These are phyloP conservation scores for Laguncularia racemosa DNA, from an alignment of 345 rosid genomes.

Conservation along the genomic window DNA sequence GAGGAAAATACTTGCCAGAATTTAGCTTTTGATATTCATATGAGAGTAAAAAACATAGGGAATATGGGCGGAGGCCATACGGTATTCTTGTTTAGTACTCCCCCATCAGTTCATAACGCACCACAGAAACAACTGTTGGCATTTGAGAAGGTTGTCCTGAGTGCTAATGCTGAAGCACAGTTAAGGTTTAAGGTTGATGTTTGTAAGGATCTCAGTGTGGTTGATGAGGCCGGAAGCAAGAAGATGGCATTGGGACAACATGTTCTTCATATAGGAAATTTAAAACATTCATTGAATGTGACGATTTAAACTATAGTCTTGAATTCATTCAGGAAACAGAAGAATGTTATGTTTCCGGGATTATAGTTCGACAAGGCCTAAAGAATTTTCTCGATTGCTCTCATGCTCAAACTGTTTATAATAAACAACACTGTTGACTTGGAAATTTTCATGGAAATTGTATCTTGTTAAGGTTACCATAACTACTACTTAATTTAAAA, in stretches of 20 bases:
- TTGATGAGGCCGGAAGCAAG: slow-evolving; percentile 54
- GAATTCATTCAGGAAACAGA: too few relatives aligned
- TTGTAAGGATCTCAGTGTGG: slow-evolving; percentile 74
- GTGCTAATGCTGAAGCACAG: slow-evolving; percentile 16
- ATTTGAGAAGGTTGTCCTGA: slow-evolving; percentile 59
- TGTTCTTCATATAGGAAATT: slow-evolving; percentile 63
- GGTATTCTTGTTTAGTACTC: slow-evolving; percentile 61
- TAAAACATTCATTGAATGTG: slow-evolving; percentile 49
- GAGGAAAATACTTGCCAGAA: slow-evolving; percentile 33
- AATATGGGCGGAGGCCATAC: slow-evolving; percentile 51
- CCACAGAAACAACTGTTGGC: slow-evolving; percentile 63
- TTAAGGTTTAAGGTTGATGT: slow-evolving; percentile 55
- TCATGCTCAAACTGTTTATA: too few relatives aligned
- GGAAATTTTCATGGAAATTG: too few relatives aligned
- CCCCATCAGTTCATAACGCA: slow-evolving; percentile 60
- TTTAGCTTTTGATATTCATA: slow-evolving; percentile 36
- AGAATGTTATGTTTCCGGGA: too few relatives aligned
- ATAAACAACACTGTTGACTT: too few relatives aligned
- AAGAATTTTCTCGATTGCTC: too few relatives aligned
- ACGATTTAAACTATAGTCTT: slow-evolving; percentile 29
- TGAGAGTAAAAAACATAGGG: slow-evolving; percentile 50
- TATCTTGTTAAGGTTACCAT: too few relatives aligned
- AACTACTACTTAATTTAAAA: too few relatives aligned
- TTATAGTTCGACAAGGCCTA: too few relatives aligned
- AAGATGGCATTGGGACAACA: slow-evolving; percentile 61